Evolutionary conservation across 2,329 filamentous ascomycete species (phyloP).

Genomic region (Phaeophleospora eucalypticola): DNA sequence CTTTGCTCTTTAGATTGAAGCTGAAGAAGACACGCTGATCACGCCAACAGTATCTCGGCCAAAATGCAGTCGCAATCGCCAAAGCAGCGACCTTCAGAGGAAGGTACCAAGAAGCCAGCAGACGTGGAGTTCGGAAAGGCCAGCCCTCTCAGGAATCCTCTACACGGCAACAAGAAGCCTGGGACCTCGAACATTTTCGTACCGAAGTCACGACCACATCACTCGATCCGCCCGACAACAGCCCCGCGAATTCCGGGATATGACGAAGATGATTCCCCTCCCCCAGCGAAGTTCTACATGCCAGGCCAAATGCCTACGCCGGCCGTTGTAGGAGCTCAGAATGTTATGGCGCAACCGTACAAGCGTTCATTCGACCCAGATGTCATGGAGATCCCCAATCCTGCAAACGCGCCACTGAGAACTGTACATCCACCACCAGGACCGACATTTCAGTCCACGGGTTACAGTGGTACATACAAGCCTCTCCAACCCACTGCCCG

Average conservation of each 20-base stretch:
- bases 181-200: conserved; percentile 26
- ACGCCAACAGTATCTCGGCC: conserved; percentile 25
- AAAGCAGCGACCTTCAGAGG: conserved; percentile 15
- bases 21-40: background rate
- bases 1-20: no score
- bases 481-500: background rate
- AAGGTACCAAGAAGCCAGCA: conserved; percentile 12
- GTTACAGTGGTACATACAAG: conserved; percentile 7
- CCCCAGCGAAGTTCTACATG: conserved; percentile 18
- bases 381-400: conserved; percentile 38
- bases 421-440: conserved; percentile 49
- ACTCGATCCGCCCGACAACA: conserved; percentile 11
- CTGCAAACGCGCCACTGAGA: conserved; percentile 44
- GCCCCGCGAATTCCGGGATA: conserved; percentile 1
- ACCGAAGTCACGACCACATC: conserved; percentile 19
- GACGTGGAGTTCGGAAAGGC: conserved; percentile 56
- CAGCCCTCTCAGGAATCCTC: conserved; percentile 52
- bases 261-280: conserved; percentile 1
- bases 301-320: conserved; percentile 21
- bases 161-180: conserved; percentile 18
- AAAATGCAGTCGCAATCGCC: conserved; percentile 31
- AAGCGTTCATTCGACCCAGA: conserved; percentile 27
- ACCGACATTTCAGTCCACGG: conserved; percentile 50
- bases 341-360: conserved; percentile 9
- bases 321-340: background rate